phyloP scores from a whole-genome alignment of 176 grass and related monocot genomes.

The Urochloa ruziziensis region DNA sequence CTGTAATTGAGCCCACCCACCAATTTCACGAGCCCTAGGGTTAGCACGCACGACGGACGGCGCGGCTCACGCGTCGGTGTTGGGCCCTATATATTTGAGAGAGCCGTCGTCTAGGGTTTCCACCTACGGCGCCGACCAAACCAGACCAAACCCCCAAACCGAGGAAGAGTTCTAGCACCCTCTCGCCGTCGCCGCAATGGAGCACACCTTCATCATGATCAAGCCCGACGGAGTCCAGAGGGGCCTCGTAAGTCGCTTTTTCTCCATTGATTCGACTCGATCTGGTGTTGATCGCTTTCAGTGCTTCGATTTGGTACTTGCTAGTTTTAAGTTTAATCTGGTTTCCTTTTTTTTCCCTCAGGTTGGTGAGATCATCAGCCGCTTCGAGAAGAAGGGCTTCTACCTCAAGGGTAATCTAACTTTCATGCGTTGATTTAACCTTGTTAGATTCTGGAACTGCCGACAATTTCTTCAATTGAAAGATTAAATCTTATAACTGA shows the following conservation, averaged over 20 bases:
- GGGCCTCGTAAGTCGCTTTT: slow-evolving; percentile 42
- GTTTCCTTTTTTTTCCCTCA: not conserved
- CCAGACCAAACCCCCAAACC: not conserved
- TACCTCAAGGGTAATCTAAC: slow-evolving; percentile 72
- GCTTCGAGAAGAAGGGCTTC: slow-evolving; percentile 99
- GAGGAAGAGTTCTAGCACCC: not conserved
- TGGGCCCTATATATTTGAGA: slow-evolving; percentile 29
- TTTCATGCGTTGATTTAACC: not conserved
- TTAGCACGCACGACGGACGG: not conserved
- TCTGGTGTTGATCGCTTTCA: not conserved
- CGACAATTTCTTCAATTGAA: not conserved
- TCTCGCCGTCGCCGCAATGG: slow-evolving; percentile 24
- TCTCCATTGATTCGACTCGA: not conserved
- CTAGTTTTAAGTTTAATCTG: not conserved
- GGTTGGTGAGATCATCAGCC: slow-evolving; percentile 89
- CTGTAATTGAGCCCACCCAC: not conserved
- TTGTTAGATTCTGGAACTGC: not conserved
- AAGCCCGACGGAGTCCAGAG: slow-evolving; percentile 83
- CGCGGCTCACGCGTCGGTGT: not conserved
- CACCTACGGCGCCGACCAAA: slow-evolving; percentile 34
- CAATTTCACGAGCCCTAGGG: not conserved
- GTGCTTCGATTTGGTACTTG: not conserved
- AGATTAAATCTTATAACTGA: not conserved
- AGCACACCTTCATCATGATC: slow-evolving; percentile 83
- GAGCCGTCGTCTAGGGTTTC: slow-evolving; percentile 27